Base-by-base conservation (phyloP, 805 yeast species). In the Myxozyma udenii region DNA sequence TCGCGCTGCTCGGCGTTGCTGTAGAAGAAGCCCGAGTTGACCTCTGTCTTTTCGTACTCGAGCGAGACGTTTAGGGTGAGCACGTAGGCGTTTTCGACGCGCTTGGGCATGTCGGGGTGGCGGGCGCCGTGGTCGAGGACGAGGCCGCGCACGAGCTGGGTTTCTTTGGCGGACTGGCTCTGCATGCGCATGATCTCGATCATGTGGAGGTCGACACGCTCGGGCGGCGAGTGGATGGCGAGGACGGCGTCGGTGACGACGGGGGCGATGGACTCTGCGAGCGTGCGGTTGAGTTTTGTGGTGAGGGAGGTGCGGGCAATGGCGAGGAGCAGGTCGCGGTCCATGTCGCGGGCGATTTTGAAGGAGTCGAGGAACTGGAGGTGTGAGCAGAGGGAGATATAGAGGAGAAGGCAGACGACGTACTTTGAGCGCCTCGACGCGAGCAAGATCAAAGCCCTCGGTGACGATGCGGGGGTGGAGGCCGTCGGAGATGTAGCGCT, bases 141-240 rank as follows among this genome's bases (percentile, higher is more conserved):
- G 61, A 93, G 78, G 41, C 98, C 98, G 62, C 79, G 82, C 59
- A 93, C 76, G 53, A 93, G 80, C 64, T 78, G 76, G 18, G 98
- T 90, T 50, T 90, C 93, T 55, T 83, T 79, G 30, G 93, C 87
- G 35, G 84, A 78, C 61, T 87, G 86, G 66, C 86, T 91, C 78
- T 93, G 96, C 98, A 93, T 95, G 61, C 93, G 83, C 95, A 93
- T 93, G 66, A 93, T 86, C 73, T 93, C 98, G 62, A 93, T 84
- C 98, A 93, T 93, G 70, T 93, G 97, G 62, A 93, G 75, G 69
- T 93, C 98, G 51, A 91, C 74, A 5, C 65, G 59, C 41, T 72
- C 68, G 25, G 68, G 66, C n/a, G 74, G 74, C 32, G 73, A 74
- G 61, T 79, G 77, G 30, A 91, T 91, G 44, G 85, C 78, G 57